Evolutionary conservation across 2,329 filamentous ascomycete genomes (phyloP).

Genomic region (Fusarium goolgardi): DNA sequence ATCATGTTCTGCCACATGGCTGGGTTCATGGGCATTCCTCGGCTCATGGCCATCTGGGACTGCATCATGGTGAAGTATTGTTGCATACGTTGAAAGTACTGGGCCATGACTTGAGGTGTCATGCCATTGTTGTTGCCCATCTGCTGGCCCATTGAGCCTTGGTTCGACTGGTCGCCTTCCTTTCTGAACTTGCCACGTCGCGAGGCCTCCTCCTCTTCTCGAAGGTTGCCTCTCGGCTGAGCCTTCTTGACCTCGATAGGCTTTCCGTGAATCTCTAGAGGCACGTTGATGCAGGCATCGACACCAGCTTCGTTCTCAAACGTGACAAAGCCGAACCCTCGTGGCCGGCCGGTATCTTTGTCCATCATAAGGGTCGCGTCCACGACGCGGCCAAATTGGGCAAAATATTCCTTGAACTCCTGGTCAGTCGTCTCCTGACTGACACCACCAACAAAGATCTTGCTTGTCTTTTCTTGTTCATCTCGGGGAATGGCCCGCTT

Average conservation of each 20-base stretch:
- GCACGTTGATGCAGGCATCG: slow-evolving; percentile 85
- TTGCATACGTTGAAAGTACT: slow-evolving; percentile 99
- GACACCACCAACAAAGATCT: slow-evolving; percentile 98
- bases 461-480: slow-evolving; percentile 97
- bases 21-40: slow-evolving; percentile 78
- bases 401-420: slow-evolving; percentile 97
- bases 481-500: slow-evolving; percentile 97
- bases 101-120: slow-evolving; percentile 97
- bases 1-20: slow-evolving; percentile 81
- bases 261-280: slow-evolving; percentile 93
- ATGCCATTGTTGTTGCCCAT: slow-evolving; percentile 71
- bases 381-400: slow-evolving; percentile 93
- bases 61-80: slow-evolving; percentile 97
- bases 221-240: slow-evolving; percentile 92
- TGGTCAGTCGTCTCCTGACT: slow-evolving; percentile 97
- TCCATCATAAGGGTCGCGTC: slow-evolving; percentile 99
- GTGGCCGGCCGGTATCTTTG: slow-evolving; percentile 96
- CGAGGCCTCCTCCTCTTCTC: slow-evolving; percentile 84
- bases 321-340: slow-evolving; percentile 97
- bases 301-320: slow-evolving; percentile 97
- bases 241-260: slow-evolving; percentile 98
- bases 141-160: slow-evolving; percentile 56
- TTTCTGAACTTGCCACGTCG: slow-evolving; percentile 72
- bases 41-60: slow-evolving; percentile 88
- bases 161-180: slow-evolving; percentile 58